Evolutionary conservation across 306 rosid genomes (phyloP), one percentile per base, ranked within the genome.

Genomic region (Senna siamea): DNA sequence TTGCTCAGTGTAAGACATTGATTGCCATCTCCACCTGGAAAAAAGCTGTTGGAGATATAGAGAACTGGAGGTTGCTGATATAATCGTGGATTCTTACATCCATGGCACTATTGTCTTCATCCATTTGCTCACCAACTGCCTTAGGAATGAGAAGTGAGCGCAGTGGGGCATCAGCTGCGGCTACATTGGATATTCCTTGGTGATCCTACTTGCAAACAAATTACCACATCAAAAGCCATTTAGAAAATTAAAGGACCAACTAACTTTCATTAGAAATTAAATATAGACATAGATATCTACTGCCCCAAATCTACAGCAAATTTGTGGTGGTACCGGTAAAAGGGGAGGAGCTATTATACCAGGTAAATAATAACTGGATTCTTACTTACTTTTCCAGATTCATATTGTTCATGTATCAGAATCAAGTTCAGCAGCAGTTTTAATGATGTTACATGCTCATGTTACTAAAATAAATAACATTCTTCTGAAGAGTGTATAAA

Each of bases 31-130:
- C 18, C 72, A 89, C 99, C 97, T 94, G 98, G 72, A 94, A 94
- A 86, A 94, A 94, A 22, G 98, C 96, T 7, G 99, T 92, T 32
- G 99, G 99, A 18, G 98, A 94, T 87, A 94, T 90, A 67, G 90
- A 86, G 79, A 94, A 94, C 48, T 28, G 78, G 73, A 94, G 99
- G 84, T 83, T 73, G 87, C 85, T 83, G 72, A 94, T 88, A 77
- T 79, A 82, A 81, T 94, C 99, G 83, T 88, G 95, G 78, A 94
- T 92, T 71, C 96, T 83, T 9, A 82, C 80, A 63, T 94, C 97
- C 44, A 34, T 72, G 35, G 82, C 70, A 67, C 71, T 79, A 41
- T 76, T 37, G 18, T 72, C 56, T 17, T 78, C 75, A 71, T 77
- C 81, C 17, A 62, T 35, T 80, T 85, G 44, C 79, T 80, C 78